Base-by-base conservation (phyloP, 768 basidiomycete species). In the Kwoniella dejecticola region DNA sequence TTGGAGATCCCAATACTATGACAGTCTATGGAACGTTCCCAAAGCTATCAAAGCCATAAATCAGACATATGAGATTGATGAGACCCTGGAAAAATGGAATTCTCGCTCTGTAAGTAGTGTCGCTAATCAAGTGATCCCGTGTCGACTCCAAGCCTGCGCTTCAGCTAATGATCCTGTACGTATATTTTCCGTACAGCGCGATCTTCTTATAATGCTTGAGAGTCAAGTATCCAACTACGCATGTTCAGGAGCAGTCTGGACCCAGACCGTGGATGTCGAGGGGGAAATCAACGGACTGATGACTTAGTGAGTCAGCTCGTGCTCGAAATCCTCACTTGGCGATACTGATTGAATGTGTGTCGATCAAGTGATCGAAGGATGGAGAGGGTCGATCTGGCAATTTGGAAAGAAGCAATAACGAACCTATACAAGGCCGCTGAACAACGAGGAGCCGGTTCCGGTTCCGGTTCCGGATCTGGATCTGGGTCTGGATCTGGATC, bases 221-320 rank as follows among this genome's bases (percentile, higher is more conserved):
- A 47, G 38, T 26, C 67, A 68, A 52, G 50, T 52, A 0, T 24
- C 55, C 23, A 19, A 42, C 3, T 36, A 57, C 41, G 48, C 63
- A 11, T 68, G 67, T 47, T 64, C 63, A 5, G 67, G 67, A 2
- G 67, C 59, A 10, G 67, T 68, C 1, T 68, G 63, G 62, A 68
- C 67, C 6, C 63, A 68, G 40, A 68, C 67, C 6, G 64, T 60
- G 13, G 67, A 68, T 40, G 67, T 68, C 12, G 67, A 68, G 46
- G 67, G 67, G 6, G 67, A 68, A 38, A 50, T 68, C 42, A 68
- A 68, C 26, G 67, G 67, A 6, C 49, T 68, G 31, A 46, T 68
- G 59, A 64, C 67, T 17, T 68, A 68, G 64, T 66, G 40, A 57
- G 64, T 47, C 0, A 4, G 4, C 19, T n/a, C 24, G 36, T n/a